phyloP scores from a whole-genome alignment of 208 protist genomes.

The Porcisia deanei region DNA sequence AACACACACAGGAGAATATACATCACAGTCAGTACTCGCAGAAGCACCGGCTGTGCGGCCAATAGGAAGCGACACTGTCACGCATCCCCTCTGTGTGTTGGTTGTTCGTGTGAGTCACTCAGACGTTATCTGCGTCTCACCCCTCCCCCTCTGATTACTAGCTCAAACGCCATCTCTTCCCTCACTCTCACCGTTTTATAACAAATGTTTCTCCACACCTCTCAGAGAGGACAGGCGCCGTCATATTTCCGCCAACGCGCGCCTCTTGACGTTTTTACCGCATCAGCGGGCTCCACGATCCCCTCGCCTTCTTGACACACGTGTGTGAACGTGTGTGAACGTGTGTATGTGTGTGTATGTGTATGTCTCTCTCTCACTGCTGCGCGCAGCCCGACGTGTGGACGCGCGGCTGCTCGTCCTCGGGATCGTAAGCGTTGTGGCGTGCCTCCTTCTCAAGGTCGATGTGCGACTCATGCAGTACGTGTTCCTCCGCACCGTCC shows the following conservation, averaged over 20 bases:
- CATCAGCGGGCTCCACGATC: not conserved
- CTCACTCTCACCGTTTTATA: not conserved
- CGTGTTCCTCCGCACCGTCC: conserved; percentile 52
- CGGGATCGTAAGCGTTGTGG: conserved; percentile 59
- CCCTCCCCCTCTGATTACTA: not conserved
- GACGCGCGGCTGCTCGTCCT: conserved; percentile 57
- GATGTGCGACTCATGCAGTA: conserved; percentile 63
- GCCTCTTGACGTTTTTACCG: not conserved
- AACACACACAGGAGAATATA: not conserved
- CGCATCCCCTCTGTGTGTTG: not conserved
- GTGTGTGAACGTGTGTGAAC: too few relatives aligned
- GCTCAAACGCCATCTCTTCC: not conserved
- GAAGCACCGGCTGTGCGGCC: not conserved
- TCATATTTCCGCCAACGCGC: not conserved
- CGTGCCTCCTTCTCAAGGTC: conserved; percentile 80
- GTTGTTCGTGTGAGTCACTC: not conserved
- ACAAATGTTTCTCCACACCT: not conserved
- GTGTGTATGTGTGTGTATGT: not conserved
- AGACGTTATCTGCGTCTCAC: not conserved
- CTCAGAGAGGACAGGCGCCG: not conserved
- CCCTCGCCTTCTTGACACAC: not conserved
- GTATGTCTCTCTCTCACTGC: conserved; percentile 43
- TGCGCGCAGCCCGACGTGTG: conserved; percentile 74
- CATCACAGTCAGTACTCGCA: not conserved
- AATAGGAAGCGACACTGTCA: not conserved